Conservation (phyloP, 805 yeast species). For the Torulaspora maleeae region DNA sequence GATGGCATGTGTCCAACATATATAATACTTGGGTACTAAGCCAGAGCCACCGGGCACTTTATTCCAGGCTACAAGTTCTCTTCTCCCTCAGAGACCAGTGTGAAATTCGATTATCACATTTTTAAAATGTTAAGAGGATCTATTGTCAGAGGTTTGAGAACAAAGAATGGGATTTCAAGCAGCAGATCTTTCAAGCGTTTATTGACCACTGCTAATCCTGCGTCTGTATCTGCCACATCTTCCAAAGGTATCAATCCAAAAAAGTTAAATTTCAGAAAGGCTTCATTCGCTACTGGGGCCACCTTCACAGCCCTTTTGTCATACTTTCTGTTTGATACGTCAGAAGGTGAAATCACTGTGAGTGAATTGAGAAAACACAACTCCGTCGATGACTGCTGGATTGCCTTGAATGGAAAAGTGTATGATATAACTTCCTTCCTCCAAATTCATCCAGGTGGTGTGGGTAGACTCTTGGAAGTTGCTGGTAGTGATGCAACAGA, state of each 20-base stretch:
- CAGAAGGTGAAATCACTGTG: slow-evolving; percentile 13
- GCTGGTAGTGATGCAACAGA: slow-evolving; percentile 83
- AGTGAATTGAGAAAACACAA: slow-evolving; percentile 48
- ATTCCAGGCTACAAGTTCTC: too few relatives aligned
- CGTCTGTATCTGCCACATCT: neutral
- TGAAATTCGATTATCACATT: too few relatives aligned
- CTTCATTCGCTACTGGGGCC: slow-evolving; percentile 15
- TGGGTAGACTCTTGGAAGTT: slow-evolving; percentile 61
- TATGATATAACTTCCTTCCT: slow-evolving; percentile 78
- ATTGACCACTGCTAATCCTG: neutral
- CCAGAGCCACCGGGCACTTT: too few relatives aligned
- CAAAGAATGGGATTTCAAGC: neutral
- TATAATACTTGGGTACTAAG: too few relatives aligned
- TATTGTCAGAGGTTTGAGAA: neutral
- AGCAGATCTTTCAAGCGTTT: neutral
- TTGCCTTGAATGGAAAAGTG: slow-evolving; percentile 67
- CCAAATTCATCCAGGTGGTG: slow-evolving; percentile 86
- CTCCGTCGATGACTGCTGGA: slow-evolving; percentile 68
- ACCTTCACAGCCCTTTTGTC: slow-evolving; percentile 12
- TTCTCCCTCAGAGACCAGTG: too few relatives aligned
- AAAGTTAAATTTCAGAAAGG: slow-evolving; percentile 2
- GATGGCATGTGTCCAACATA: too few relatives aligned
- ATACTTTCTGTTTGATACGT: slow-evolving; percentile 6
- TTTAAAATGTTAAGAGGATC: neutral
- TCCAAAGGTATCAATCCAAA: neutral